Evolutionary conservation across 192 early-diverging fungal species (phyloP), one percentile per base, ranked within the genome.

Genomic region (Entophlyctis helioformis): DNA sequence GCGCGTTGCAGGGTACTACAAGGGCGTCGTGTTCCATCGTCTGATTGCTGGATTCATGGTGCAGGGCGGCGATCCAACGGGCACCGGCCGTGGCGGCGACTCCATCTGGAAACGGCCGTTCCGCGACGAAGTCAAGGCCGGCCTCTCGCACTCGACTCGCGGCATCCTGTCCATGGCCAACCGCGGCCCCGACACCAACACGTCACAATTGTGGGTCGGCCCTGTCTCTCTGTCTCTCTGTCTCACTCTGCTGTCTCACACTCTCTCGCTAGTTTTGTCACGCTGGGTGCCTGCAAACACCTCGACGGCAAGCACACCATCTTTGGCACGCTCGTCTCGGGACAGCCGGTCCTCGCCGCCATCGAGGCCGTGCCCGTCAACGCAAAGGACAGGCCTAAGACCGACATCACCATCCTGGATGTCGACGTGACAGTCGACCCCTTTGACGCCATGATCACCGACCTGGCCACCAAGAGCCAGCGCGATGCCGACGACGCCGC

Each of bases 161-260:
- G 95, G 93, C 5, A 60, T 94, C 13, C 67, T 98, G 33, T 84
- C 81, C 21, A 96, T 98, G 93, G 95, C 95, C 2, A 98, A 98
- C 63, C 74, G 77, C 23, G 95, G 95, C 16, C 79, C 81, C 29
- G 72, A 88, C 37, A 96, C 93, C 18, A 98, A 98, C 55, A 65
- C 69, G 10, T 90, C 86, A 1, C 90, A 78, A 52, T 80, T 80
- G 59, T 76, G 46, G 40, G 58, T 42, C 2, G 2, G 18, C 3
- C 5, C 28, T 19, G 15, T 5, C 16, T 36, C 8, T 1, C 21
- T 2, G 21, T n/a, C 21, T 7, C 11, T 20, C 2, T 27, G 16
- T 22, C 27, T 23, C 21, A 50, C 2, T 3, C 20, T 4, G 3
- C n/a, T 40, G 23, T 37, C 8, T 21, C 6, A 39, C 7, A 19